Evolutionary conservation across 306 rosid species (phyloP), one percentile per base, ranked within the genome.

Genomic region (Cucurbita moschata): DNA sequence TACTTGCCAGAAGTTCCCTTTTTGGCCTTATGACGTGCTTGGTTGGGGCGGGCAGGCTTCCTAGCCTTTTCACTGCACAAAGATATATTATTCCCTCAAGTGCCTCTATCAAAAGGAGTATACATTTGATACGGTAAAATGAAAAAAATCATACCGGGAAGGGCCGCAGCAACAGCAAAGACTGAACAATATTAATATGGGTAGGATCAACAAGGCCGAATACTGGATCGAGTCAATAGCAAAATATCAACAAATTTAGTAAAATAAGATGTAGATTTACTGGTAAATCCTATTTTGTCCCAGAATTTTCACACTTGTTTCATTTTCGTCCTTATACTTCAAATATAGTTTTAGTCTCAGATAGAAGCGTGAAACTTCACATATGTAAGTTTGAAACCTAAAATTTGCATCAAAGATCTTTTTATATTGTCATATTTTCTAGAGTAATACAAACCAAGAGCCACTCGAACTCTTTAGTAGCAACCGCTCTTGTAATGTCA

Each of bases 331-430:
- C 7, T 42, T 42, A 42, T n/a, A 64, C 9, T 18, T 9, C 1
- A 64, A 64, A 10, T n/a, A 42, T 30, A 60, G 66, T 60, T 42
- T 18, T 40, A 35, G 47, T 63, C 30, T 40, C 15, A 1, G 58
- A 16, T 53, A 53, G 54, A 16, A n/a, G 11, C 18, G 59, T 54
- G 59, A 8, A 19, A 61, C 42, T 61, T 61, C 67, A 60, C 4
- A 35, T 5, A 54, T 12, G 18, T 60, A 58, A 58, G 40, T 12
- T 37, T 35, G 15, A 6, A 37, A 15, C 46, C 4, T 2, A 64
- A 64, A 66, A 42, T 43, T 52, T 66, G 88, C 87, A 66, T 18
- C 44, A 35, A 39, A 39, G 35, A 4, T 39, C 50, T 66, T 18
- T 43, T 18, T 16, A 43, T 10, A 43, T 12, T 21, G 10, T 68